Base-by-base conservation (phyloP, 257 asterid genomes). In the Fraxinus excelsior region DNA sequence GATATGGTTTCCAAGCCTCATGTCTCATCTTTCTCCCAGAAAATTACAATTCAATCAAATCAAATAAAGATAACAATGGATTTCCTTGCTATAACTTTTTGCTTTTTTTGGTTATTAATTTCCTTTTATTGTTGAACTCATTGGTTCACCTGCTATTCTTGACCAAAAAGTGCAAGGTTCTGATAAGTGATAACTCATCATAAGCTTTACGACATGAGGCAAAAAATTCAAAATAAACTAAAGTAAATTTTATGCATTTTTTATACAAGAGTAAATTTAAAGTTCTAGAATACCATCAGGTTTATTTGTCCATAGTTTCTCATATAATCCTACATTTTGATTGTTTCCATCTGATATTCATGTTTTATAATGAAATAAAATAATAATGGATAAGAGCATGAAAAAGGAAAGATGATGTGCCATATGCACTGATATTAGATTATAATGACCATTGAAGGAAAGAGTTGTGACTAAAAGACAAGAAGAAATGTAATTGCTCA, bases 121-220 rank as follows among this genome's bases (percentile, higher is more conserved):
- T 21, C 67, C 67, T 58, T 9, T 12, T 25, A 62, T 23, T 62
- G 32, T 10, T 10, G 34, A 62, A 62, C 67, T 25, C 67, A 25
- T 2, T 62, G 67, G 67, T 34, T 62, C 14, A 58, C 67, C 67
- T 58, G 16, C 8, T 11, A 62, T n/a, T 60, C 10, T 21, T 9
- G 31, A 21, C 28, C 7, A 21, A 51, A 51, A 51, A 51, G 3
- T 6, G n/a, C 21, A n/a, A 53, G 25, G 26, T 56, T 56, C 28
- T n/a, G 29, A n/a, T 8, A 19, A 56, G 65, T 56, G 64, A 56
- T 25, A 74, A 60, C 31, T 38, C 76, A 53, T 77, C 31, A 77
- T 21, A 77, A 38, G 34, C 76, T 35, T 44, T 16, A 13, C 13
- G 35, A 70, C 0, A 9, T 12, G 5, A 2, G 16, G 28, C 5